Evolutionary conservation across 2,329 filamentous ascomycete genomes (phyloP).

Genomic region (Amphichorda felina): DNA sequence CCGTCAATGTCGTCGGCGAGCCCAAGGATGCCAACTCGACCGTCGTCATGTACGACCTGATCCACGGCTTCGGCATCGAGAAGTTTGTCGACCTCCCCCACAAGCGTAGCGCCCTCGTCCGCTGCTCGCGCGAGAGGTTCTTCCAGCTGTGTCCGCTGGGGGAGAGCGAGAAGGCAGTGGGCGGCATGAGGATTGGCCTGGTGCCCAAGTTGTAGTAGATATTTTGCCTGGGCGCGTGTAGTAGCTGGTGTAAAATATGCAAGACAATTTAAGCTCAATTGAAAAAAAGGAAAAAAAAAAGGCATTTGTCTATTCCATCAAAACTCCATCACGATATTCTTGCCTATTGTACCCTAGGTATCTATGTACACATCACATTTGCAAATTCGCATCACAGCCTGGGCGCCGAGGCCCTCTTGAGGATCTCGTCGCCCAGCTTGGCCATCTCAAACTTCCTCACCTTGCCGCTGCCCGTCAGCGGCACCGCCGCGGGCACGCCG

Average conservation of each 20-base stretch:
- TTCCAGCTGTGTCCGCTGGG: conserved; percentile 54
- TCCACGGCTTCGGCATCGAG: conserved; percentile 60
- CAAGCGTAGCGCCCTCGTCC: conserved; percentile 57
- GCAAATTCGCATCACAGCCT: conserved; percentile 24
- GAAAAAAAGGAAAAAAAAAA: too few relatives aligned
- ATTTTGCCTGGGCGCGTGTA: too few relatives aligned
- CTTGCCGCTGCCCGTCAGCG: conserved; percentile 62
- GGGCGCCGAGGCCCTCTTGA: conserved; percentile 33
- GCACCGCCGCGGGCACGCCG: conserved; percentile 41
- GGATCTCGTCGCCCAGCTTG: conserved; percentile 38
- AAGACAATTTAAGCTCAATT: too few relatives aligned
- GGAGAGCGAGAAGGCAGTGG: conserved; percentile 42
- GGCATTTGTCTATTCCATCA: too few relatives aligned
- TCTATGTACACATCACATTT: too few relatives aligned
- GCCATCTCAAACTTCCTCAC: conserved; percentile 57
- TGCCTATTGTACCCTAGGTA: too few relatives aligned
- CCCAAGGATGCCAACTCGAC: conserved; percentile 60
- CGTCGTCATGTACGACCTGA: conserved; percentile 63
- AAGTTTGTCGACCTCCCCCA: conserved; percentile 63
- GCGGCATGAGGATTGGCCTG: conserved; percentile 38
- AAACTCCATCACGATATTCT: too few relatives aligned
- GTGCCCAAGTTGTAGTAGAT: conserved; percentile 36
- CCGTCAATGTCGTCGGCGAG: conserved; percentile 50
- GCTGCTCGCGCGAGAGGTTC: conserved; percentile 54
- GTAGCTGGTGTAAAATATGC: too few relatives aligned